Conservation (phyloP, 2,329 filamentous ascomycete genomes). For the Sphaerostilbella broomeana region DNA sequence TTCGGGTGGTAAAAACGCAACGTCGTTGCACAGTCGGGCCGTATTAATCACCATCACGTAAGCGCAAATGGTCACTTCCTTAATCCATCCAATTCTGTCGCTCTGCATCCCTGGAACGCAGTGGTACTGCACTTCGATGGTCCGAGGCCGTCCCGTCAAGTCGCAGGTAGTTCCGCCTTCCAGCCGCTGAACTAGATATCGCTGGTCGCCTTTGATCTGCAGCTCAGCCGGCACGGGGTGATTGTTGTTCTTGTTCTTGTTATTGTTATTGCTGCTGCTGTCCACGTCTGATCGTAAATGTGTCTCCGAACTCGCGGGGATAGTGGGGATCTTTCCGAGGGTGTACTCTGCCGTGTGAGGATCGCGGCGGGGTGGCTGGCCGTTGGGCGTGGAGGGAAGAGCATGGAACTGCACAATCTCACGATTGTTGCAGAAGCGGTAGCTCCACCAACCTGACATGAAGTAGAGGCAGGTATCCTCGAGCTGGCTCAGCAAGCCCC, state of each 20-base stretch:
- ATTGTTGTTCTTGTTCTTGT: conserved; percentile 20
- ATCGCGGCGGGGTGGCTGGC: conserved; percentile 71
- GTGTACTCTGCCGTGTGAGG: conserved; percentile 68
- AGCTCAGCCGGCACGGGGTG: conserved; percentile 51
- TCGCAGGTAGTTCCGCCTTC: conserved; percentile 78
- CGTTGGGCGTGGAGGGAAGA: conserved; percentile 58
- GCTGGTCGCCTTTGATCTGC: conserved; percentile 74
- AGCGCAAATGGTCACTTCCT: conserved; percentile 83
- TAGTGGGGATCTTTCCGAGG: conserved; percentile 51
- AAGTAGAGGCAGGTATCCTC: conserved; percentile 78
- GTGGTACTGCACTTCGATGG: conserved; percentile 74
- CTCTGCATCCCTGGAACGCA: conserved; percentile 68
- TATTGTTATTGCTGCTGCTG: no score
- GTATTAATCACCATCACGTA: conserved; percentile 94
- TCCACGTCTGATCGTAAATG: conserved; percentile 13
- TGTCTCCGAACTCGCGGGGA: conserved; percentile 25
- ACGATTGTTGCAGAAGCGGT: conserved; percentile 85
- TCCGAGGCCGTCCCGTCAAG: conserved; percentile 71
- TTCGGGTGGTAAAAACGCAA: conserved; percentile 76
- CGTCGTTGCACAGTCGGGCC: conserved; percentile 77
- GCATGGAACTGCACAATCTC: conserved; percentile 90
- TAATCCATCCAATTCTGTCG: conserved; percentile 85
- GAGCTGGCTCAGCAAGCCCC: conserved; percentile 72
- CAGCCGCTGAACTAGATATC: conserved; percentile 79
- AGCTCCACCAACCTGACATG: conserved; percentile 89